Conservation (phyloP, 2,329 filamentous ascomycete genomes). For the Fusarium citri region DNA sequence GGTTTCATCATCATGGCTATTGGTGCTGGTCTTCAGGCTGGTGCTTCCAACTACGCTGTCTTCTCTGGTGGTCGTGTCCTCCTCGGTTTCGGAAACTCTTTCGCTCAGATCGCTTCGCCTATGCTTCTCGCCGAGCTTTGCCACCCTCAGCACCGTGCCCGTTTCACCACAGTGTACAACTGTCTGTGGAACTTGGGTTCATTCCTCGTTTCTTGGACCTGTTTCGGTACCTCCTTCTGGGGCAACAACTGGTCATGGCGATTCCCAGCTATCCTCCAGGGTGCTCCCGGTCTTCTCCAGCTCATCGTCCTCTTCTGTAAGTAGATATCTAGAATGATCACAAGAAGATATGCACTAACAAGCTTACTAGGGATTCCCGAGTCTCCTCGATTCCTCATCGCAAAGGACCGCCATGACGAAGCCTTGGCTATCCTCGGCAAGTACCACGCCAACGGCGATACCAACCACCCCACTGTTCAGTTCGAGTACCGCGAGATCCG, state of each 20-base stretch:
- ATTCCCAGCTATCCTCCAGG: slow-evolving; percentile 72
- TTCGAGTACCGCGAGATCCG: slow-evolving; percentile 75
- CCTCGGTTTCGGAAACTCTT: slow-evolving; percentile 73
- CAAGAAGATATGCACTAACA: background rate
- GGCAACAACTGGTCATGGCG: slow-evolving; percentile 74
- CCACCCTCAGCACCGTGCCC: slow-evolving; percentile 75
- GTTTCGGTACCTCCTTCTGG: slow-evolving; percentile 71
- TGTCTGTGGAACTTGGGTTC: slow-evolving; percentile 74
- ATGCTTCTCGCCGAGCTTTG: slow-evolving; percentile 74
- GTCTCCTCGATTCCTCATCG: slow-evolving; percentile 73
- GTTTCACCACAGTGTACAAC: slow-evolving; percentile 76
- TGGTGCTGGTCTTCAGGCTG: slow-evolving; percentile 41
- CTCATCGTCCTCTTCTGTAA: slow-evolving; percentile 69
- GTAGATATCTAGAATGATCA: fast-evolving
- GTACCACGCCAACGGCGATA: slow-evolving; percentile 72
- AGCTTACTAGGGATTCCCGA: slow-evolving; percentile 63
- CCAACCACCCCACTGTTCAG: slow-evolving; percentile 69
- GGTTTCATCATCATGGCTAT: slow-evolving; percentile 60
- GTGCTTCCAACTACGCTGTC: slow-evolving; percentile 56
- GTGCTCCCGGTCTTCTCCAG: slow-evolving; percentile 70
- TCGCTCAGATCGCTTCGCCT: slow-evolving; percentile 72
- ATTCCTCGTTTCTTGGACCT: slow-evolving; percentile 70
- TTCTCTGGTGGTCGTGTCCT: slow-evolving; percentile 55
- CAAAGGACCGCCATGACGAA: slow-evolving; percentile 72
- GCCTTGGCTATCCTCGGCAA: slow-evolving; percentile 70